phyloP scores from a whole-genome alignment of 371 early-diverging fungal species.

The Rhizopus delemar region DNA sequence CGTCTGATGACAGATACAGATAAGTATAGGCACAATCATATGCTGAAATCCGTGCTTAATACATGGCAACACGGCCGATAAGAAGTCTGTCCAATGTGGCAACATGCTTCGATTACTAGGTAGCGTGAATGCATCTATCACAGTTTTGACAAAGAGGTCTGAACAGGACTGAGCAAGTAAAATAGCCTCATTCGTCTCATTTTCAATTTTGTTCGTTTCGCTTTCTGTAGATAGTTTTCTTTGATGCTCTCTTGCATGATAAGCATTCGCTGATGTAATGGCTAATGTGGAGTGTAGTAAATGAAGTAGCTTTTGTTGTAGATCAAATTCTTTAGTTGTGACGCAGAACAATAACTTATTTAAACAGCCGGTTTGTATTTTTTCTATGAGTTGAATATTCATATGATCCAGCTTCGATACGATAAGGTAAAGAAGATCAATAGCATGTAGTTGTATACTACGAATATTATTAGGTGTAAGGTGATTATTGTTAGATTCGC shows the following conservation, averaged over 20 bases:
- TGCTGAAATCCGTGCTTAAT: constrained; percentile 62
- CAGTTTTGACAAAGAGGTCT: constrained; percentile 61
- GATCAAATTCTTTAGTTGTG: constrained; percentile 50
- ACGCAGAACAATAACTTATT: constrained; percentile 69
- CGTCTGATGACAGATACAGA: constrained; percentile 67
- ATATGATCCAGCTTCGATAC: constrained; percentile 59
- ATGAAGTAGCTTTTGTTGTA: constrained; percentile 75
- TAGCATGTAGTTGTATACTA: constrained; percentile 63
- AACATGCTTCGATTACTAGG: constrained; percentile 64
- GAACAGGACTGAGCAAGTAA: constrained; percentile 38
- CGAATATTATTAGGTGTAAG: constrained; percentile 28
- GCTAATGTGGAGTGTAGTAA: constrained; percentile 63
- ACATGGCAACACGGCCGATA: constrained; percentile 63
- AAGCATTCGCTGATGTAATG: constrained; percentile 39
- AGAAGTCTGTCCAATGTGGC: constrained; percentile 80
- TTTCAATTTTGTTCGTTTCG: not conserved
- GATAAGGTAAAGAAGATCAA: constrained; percentile 63
- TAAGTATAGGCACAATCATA: constrained; percentile 64
- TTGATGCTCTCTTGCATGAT: constrained; percentile 13
- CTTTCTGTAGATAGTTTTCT: constrained; percentile 11
- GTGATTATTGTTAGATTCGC: constrained; percentile 35
- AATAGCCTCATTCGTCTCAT: constrained; percentile 28
- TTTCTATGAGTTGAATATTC: constrained; percentile 50
- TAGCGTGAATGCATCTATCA: constrained; percentile 61
- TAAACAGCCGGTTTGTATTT: constrained; percentile 60